These are phyloP conservation scores for Tritrichomonas foetus DNA, from an alignment of 208 protist species.

Conservation along the genomic window DNA sequence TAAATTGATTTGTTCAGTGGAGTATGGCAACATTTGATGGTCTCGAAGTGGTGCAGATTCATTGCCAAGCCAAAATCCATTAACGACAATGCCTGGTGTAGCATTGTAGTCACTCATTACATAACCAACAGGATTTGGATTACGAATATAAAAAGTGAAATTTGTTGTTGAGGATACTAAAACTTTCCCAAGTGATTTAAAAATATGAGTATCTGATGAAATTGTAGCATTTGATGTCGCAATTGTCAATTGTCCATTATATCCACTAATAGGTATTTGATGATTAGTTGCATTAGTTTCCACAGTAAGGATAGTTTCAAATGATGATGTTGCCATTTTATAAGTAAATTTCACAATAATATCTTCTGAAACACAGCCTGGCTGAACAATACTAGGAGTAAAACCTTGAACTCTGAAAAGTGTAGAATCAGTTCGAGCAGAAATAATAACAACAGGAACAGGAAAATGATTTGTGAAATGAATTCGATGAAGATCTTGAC, in stretches of 20 bases:
- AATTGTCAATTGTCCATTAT: background rate
- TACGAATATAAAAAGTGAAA: background rate
- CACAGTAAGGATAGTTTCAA: background rate
- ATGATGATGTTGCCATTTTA: background rate
- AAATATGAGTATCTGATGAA: background rate
- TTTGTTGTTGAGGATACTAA: background rate
- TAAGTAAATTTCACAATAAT: background rate
- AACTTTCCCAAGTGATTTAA: background rate
- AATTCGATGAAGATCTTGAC: background rate
- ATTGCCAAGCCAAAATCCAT: background rate
- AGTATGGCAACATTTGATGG: background rate
- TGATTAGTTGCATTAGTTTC: background rate
- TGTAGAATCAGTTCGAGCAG: background rate
- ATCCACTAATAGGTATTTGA: background rate
- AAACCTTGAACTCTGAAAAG: background rate
- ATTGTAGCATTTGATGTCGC: background rate
- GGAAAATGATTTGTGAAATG: background rate
- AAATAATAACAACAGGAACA: background rate
- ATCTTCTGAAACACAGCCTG: background rate
- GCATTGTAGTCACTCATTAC: background rate
- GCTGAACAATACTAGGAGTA: background rate
- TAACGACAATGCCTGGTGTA: background rate
- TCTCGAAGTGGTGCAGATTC: background rate
- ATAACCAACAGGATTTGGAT: background rate
- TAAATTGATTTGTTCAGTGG: background rate